phyloP scores from a whole-genome alignment of 1,284 basidiomycete genomes.

The Cutaneotrichosporon curvatum region DNA sequence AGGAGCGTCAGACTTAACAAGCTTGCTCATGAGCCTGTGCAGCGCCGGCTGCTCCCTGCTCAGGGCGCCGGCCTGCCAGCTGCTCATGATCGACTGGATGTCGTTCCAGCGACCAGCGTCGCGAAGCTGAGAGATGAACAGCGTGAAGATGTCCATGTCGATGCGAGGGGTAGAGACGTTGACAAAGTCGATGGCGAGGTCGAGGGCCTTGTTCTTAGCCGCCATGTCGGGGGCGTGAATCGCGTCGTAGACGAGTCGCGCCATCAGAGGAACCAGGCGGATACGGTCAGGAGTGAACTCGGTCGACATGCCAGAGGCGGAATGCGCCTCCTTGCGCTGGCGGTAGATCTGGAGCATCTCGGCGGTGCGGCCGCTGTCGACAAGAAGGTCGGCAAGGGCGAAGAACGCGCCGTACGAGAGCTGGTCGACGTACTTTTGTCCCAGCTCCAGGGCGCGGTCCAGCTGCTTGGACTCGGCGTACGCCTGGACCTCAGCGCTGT shows the following conservation, averaged over 20 bases:
- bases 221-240: constrained; percentile 47
- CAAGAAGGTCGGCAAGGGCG: constrained; percentile 26
- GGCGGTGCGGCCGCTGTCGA: background rate
- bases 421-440: constrained; percentile 42
- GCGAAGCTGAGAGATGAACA: constrained; percentile 13
- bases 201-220: constrained; percentile 45
- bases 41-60: background rate
- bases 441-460: constrained; percentile 62
- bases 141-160: constrained; percentile 2
- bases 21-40: background rate
- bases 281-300: background rate
- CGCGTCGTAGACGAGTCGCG: background rate
- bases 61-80: background rate
- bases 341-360: constrained; percentile 48
- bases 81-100: background rate
- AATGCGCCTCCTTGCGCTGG: background rate
- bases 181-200: constrained; percentile 16
- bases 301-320: background rate
- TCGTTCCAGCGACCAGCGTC: constrained; percentile 8
- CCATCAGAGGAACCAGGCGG: background rate
- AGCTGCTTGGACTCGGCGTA: constrained; percentile 61
- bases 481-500: constrained; percentile 57
- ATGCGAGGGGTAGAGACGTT: background rate
- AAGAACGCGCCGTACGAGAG: background rate
- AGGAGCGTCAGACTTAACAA: constrained; percentile 9